phyloP scores from a whole-genome alignment of 331 rosid genomes.

The Saraca asoca region DNA sequence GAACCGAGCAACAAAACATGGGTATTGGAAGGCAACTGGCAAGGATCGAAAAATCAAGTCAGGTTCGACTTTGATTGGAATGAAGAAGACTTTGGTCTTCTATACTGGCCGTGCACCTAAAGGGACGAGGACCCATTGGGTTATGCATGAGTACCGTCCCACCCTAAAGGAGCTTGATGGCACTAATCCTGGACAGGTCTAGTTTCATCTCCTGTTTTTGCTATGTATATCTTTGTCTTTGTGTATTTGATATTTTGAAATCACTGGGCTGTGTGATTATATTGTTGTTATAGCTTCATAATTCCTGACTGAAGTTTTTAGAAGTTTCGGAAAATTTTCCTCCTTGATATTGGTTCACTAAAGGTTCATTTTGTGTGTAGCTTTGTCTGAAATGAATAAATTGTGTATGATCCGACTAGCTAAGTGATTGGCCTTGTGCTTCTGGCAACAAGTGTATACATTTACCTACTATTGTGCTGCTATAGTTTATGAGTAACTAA shows the following conservation, averaged over 20 bases:
- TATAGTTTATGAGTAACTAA: constrained; percentile 2
- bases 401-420: too few relatives aligned
- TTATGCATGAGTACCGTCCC: constrained; percentile 92
- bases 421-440: not conserved
- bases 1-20: constrained; percentile 79
- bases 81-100: constrained; percentile 96
- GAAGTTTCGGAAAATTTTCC: too few relatives aligned
- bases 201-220: constrained; percentile 24
- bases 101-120: constrained; percentile 91
- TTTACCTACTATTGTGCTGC: constrained; percentile 9
- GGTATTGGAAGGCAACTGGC: constrained; percentile 99
- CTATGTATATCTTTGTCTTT: constrained; percentile 9
- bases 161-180: constrained; percentile 87
- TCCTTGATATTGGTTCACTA: not conserved
- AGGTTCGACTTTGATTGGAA: constrained; percentile 68
- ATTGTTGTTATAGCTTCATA: not conserved
- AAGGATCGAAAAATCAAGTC: constrained; percentile 91
- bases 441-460: constrained; percentile 5
- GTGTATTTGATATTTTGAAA: too few relatives aligned
- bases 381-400: not conserved
- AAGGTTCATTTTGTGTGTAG: constrained; percentile 8
- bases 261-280: constrained; percentile 10
- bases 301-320: too few relatives aligned
- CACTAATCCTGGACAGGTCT: constrained; percentile 94
- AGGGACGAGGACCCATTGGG: constrained; percentile 91